Evolutionary conservation across 768 basidiomycete species (phyloP), one percentile per base, ranked within the genome.

Genomic region (Tubosaeta sp.): DNA sequence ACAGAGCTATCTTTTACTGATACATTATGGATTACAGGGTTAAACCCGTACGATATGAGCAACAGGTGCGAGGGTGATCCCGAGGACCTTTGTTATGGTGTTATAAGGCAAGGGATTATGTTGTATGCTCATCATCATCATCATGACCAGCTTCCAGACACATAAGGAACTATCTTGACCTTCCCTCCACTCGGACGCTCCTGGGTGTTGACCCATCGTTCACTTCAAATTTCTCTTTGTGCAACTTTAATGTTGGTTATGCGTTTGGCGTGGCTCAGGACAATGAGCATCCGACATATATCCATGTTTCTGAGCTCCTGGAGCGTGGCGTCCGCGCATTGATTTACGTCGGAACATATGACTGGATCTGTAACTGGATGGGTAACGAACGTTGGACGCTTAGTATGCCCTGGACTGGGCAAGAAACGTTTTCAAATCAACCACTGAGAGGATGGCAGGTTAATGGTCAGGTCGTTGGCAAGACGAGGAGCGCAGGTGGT

Each of bases 291-390:
- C 44, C 52, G 41, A 69, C 67, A 0, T 62, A 63, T 50, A 58
- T 58, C 26, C 75, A 80, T 50, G 61, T 79, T 55, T 64, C 74
- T 17, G 67, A 52, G 11, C 78, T 92, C 35, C 78, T 92, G 9
- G 88, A 92, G 53, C 79, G 88, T n/a, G 85, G 85, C 1, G 69
- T 94, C 17, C 80, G 83, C 6, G 72, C 89, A 33, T 75, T 92
- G 38, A 83, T 86, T 43, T 89, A 89, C 56, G 84, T 83, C 1
- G 86, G 86, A 17, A 85, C 81, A 41, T 85, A 84, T 56, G 85
- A 88, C 60, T 88, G 85, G 85, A 85, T 85, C 55, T 90, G 87
- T 63, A 88, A 89, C 63, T 87, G 82, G 81, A 70, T 88, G 27
- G 83, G 85, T 14, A 92, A 91, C 68, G 81, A 81, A 61, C 73